Evolutionary conservation across 2,329 filamentous ascomycete species (phyloP).

Genomic region (Cytospora mali): DNA sequence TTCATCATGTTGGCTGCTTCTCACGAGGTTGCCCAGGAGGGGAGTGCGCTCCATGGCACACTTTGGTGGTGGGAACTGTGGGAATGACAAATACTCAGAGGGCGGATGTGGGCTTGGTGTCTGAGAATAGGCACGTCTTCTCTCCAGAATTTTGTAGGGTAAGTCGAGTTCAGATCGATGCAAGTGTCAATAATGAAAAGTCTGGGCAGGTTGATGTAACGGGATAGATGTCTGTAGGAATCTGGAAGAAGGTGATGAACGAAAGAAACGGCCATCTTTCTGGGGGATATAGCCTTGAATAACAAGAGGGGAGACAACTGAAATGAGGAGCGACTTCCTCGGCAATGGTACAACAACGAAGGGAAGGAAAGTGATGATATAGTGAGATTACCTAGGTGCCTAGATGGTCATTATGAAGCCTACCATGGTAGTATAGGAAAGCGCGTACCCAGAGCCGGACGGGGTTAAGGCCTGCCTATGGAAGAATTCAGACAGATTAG

Average conservation of each 20-base stretch:
- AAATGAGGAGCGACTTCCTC: constrained; percentile 4
- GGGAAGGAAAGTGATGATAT: neutral
- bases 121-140: constrained; percentile 3
- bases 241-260: neutral
- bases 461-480: neutral
- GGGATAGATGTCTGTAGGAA: constrained; percentile 7
- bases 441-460: too few species aligned
- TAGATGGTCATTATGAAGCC: neutral
- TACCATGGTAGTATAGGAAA: neutral
- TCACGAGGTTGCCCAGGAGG: constrained; percentile 24
- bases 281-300: too few species aligned
- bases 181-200: constrained; percentile 2
- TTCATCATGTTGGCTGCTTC: constrained; percentile 18
- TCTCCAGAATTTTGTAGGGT: constrained; percentile 21
- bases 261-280: neutral
- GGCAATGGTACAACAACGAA: neutral
- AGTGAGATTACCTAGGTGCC: too few species aligned
- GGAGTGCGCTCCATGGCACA: constrained; percentile 30
- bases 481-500: neutral
- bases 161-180: constrained; percentile 22
- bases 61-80: constrained; percentile 9
- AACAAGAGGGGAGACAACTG: constrained; percentile 4
- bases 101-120: constrained; percentile 5
- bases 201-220: neutral
- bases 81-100: constrained; percentile 23